These are phyloP conservation scores for Setaria italica DNA, from an alignment of 202 grass and related monocot species.

Conservation along the genomic window DNA sequence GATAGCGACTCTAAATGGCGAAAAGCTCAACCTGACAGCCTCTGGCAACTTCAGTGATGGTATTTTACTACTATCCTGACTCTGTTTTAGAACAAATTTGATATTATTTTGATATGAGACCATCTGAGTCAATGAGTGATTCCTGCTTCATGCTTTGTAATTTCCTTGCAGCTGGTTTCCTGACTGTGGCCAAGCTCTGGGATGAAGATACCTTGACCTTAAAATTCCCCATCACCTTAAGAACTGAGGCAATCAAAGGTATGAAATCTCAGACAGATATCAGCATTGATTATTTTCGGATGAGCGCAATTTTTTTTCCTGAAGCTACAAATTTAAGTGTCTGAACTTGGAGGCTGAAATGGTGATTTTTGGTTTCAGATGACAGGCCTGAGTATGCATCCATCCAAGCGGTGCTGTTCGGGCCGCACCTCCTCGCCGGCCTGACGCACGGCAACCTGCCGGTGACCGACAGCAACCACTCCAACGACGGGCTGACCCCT, in stretches of 20 bases:
- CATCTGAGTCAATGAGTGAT: not conserved
- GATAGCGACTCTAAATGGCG: slow-evolving; percentile 49
- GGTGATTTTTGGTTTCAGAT: slow-evolving; percentile 40
- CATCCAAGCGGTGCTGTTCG: slow-evolving; percentile 68
- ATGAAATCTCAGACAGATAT: not conserved
- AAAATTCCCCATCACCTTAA: slow-evolving; percentile 54
- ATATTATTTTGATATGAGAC: not conserved
- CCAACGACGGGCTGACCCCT: slow-evolving; percentile 44
- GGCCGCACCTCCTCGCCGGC: slow-evolving; percentile 67
- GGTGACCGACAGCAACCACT: slow-evolving; percentile 44
- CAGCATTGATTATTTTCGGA: not conserved
- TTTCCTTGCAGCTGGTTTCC: slow-evolving; percentile 57
- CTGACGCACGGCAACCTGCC: slow-evolving; percentile 51
- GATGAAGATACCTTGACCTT: slow-evolving; percentile 51
- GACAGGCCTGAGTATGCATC: slow-evolving; percentile 54
- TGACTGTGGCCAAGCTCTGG: slow-evolving; percentile 60
- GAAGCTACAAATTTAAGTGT: not conserved
- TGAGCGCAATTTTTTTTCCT: not conserved
- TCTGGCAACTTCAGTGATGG: slow-evolving; percentile 29
- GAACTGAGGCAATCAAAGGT: slow-evolving; percentile 72
- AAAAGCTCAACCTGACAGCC: slow-evolving; percentile 50
- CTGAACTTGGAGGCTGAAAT: not conserved
- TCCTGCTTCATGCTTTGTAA: not conserved
- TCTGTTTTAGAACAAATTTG: not conserved
- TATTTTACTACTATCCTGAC: not conserved